phyloP scores from a whole-genome alignment of 2,329 filamentous ascomycete species.

The Aureobasidium zeae region DNA sequence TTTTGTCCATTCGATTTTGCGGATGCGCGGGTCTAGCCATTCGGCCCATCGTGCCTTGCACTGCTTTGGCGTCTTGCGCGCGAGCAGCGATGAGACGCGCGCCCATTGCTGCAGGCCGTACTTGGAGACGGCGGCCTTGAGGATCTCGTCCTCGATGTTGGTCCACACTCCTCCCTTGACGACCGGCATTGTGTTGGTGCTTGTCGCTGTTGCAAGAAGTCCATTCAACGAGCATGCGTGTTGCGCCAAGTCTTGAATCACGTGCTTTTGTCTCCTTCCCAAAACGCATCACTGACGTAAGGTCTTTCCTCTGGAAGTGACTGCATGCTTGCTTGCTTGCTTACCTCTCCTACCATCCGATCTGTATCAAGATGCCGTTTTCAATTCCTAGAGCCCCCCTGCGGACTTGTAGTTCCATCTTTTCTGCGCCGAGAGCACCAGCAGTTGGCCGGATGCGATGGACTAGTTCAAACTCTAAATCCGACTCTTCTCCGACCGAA shows the following conservation, averaged over 20 bases:
- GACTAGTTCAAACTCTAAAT: conserved; percentile 13
- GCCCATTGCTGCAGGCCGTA: conserved; percentile 98
- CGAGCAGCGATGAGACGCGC: conserved; percentile 90
- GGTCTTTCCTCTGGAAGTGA: too few relatives aligned
- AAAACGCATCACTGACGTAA: too few relatives aligned
- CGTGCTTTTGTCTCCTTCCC: too few relatives aligned
- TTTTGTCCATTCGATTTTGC: conserved; percentile 98
- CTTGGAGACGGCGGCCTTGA: conserved; percentile 90
- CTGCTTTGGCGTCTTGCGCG: conserved; percentile 96
- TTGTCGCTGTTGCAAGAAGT: too few relatives aligned
- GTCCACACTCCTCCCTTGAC: conserved; percentile 61
- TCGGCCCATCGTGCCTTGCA: conserved; percentile 98
- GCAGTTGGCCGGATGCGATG: background rate
- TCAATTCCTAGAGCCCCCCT: too few relatives aligned
- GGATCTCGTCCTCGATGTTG: conserved; percentile 81
- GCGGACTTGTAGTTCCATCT: too few relatives aligned
- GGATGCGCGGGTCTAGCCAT: conserved; percentile 96
- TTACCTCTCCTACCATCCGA: too few relatives aligned
- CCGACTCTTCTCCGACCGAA: conserved; percentile 5
- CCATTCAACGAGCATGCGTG: too few relatives aligned
- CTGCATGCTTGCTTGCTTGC: too few relatives aligned
- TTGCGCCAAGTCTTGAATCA: too few relatives aligned
- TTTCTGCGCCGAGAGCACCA: background rate
- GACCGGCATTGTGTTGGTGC: too few relatives aligned
- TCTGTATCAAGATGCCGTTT: too few relatives aligned